Evolutionary conservation across 2,329 filamentous ascomycete species (phyloP).

Genomic region (Fusarium mangiferae): DNA sequence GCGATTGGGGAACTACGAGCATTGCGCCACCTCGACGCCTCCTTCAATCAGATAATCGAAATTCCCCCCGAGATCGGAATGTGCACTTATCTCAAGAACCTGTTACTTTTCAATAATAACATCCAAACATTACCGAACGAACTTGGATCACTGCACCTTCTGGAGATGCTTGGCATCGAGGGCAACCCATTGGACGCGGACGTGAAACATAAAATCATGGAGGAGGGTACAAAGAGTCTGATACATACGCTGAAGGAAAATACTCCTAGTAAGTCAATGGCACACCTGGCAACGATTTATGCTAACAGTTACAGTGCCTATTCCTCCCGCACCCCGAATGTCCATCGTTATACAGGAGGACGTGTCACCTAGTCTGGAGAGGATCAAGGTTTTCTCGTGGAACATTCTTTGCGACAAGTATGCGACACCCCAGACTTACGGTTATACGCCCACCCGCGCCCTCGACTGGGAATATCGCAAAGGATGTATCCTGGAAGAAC

Average conservation of each 20-base stretch:
- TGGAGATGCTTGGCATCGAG: slow-evolving; percentile 91
- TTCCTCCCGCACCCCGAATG: slow-evolving; percentile 79
- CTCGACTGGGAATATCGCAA: slow-evolving; percentile 89
- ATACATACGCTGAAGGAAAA: slow-evolving; percentile 86
- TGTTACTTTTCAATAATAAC: slow-evolving; percentile 91
- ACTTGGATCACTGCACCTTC: slow-evolving; percentile 85
- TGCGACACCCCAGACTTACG: slow-evolving; percentile 85
- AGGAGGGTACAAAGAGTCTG: slow-evolving; percentile 86
- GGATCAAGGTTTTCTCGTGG: slow-evolving; percentile 88
- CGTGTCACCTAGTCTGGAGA: slow-evolving; percentile 68
- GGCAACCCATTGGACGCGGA: slow-evolving; percentile 85
- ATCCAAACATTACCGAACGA: slow-evolving; percentile 85
- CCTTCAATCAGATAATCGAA: slow-evolving; percentile 83
- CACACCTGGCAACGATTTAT: not conserved
- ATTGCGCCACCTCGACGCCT: slow-evolving; percentile 85
- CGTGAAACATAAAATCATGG: slow-evolving; percentile 83
- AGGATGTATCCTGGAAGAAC: slow-evolving; percentile 83
- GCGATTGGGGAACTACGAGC: slow-evolving; percentile 85
- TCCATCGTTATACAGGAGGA: slow-evolving; percentile 82
- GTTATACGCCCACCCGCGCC: slow-evolving; percentile 86
- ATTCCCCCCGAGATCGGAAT: slow-evolving; percentile 94
- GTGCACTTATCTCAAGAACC: slow-evolving; percentile 89
- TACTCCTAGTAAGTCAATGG: slow-evolving; percentile 75
- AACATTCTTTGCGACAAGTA: slow-evolving; percentile 97
- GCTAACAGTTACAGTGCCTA: slow-evolving; percentile 68